Evolutionary conservation across 176 grass and related monocot species (phyloP), one percentile per base, ranked within the genome.

Genomic region (Eragrostis curvula): DNA sequence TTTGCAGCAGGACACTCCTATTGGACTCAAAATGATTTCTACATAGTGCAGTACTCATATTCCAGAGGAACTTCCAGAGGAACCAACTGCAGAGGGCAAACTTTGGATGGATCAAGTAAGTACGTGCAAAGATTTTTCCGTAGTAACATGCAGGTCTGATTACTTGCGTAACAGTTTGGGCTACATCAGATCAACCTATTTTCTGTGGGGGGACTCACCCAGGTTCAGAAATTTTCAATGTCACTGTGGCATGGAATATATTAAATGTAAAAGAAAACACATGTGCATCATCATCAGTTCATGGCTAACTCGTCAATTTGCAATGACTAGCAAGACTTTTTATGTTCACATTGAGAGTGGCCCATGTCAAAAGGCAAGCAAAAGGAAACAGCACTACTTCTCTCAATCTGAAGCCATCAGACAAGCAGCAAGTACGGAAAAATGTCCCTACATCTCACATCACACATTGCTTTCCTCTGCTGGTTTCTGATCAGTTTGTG

Each of bases 401-500:
- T 40, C 46, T 65, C 24, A 1, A 4, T 27, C 5, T n/a, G 10
- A 5, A 64, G 52, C 25, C 43, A 11, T 10, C 21, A 43, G 5
- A 20, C 51, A 24, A 44, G 72, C 11, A 49, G 42, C 29, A 60
- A 70, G 52, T 30, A 66, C 55, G 50, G 32, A 8, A 45, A 71
- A 49, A 57, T 52, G 44, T 70, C 6, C 40, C 50, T 41, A 32
- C 25, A 41, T 50, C 43, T 50, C 29, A 43, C 44, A 68, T 23
- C 43, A 76, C 76, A 40, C 43, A 50, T 16, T 27, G 2, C 45
- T 63, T 55, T 20, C 45, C 30, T 63, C 63, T 61, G 43, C 0
- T 75, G 40, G 48, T 58, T 81, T 69, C 49, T 66, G 39, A 47
- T 68, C 67, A 4, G 16, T 61, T 80, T 25, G 76, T 85, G 53